Conservation (phyloP, 169 alveolate genomes). For the Theileria parva region DNA sequence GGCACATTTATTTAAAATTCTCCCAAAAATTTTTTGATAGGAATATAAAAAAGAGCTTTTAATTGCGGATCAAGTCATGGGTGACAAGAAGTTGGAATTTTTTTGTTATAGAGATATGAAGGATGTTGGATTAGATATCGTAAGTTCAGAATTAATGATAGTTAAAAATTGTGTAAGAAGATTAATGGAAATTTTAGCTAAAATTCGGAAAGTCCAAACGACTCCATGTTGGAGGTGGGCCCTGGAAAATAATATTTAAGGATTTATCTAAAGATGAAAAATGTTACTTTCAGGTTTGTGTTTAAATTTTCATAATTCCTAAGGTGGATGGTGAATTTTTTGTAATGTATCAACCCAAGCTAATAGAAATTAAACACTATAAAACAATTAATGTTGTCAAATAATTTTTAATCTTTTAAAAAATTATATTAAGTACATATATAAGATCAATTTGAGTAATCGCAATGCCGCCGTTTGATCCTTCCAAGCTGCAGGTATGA, state of each 20-base stretch:
- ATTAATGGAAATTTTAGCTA: slow-evolving; percentile 54
- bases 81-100: slow-evolving; percentile 73
- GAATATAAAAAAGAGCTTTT: slow-evolving; percentile 16
- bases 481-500: slow-evolving; percentile 65
- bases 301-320: neutral
- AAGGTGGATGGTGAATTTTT: slow-evolving; percentile 68
- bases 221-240: slow-evolving; percentile 80
- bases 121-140: slow-evolving; percentile 55
- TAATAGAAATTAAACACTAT: slow-evolving; percentile 51
- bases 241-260: slow-evolving; percentile 78
- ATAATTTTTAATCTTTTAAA: slow-evolving; percentile 8
- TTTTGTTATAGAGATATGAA: slow-evolving; percentile 23
- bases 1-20: neutral
- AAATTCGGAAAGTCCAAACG: slow-evolving; percentile 70
- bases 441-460: neutral
- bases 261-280: slow-evolving; percentile 58
- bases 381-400: slow-evolving; percentile 35
- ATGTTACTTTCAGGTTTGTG: slow-evolving; percentile 61
- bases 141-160: slow-evolving; percentile 48
- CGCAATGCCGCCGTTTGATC: slow-evolving; percentile 66
- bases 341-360: slow-evolving; percentile 57
- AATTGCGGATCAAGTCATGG: slow-evolving; percentile 65
- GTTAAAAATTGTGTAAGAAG: slow-evolving; percentile 22
- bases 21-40: neutral
- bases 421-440: neutral